These are phyloP conservation scores for Solanum bulbocastanum DNA, from an alignment of 257 asterid species.

Conservation along the genomic window DNA sequence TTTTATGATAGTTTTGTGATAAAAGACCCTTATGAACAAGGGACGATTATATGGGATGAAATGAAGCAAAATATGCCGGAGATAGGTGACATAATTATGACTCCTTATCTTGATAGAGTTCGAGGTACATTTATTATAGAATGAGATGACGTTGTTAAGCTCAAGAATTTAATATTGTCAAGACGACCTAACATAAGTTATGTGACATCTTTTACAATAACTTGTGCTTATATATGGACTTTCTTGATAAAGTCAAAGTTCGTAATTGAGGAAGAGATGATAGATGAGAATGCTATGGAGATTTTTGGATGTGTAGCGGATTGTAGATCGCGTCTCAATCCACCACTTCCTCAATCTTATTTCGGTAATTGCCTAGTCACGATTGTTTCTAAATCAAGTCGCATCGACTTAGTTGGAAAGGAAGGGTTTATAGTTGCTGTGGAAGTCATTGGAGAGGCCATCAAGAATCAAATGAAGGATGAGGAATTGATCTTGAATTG, in stretches of 20 bases:
- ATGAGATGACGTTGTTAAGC: constrained; percentile 1
- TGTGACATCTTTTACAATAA: constrained; percentile 21
- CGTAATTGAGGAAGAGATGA: background rate
- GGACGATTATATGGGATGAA: background rate
- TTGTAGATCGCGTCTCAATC: background rate
- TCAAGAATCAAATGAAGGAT: background rate
- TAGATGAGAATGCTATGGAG: constrained; percentile 17
- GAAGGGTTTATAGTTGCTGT: background rate
- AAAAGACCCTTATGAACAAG: background rate
- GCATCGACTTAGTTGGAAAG: background rate
- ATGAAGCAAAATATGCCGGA: background rate
- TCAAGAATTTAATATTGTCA: constrained; percentile 8
- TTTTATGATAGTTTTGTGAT: constrained; percentile 3
- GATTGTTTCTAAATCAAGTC: background rate
- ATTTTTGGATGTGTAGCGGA: constrained; percentile 18
- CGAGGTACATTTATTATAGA: constrained; percentile 13
- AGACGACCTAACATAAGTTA: constrained; percentile 3
- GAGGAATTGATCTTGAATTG: background rate
- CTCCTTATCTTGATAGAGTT: background rate
- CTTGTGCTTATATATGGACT: constrained; percentile 18
- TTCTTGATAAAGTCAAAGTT: constrained; percentile 8
- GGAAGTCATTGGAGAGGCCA: background rate
- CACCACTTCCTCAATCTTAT: constrained; percentile 20
- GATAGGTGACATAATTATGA: background rate
- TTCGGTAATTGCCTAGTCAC: constrained; percentile 33